phyloP scores from a whole-genome alignment of 2,329 filamentous ascomycete genomes.

The Sporothrix globosa region DNA sequence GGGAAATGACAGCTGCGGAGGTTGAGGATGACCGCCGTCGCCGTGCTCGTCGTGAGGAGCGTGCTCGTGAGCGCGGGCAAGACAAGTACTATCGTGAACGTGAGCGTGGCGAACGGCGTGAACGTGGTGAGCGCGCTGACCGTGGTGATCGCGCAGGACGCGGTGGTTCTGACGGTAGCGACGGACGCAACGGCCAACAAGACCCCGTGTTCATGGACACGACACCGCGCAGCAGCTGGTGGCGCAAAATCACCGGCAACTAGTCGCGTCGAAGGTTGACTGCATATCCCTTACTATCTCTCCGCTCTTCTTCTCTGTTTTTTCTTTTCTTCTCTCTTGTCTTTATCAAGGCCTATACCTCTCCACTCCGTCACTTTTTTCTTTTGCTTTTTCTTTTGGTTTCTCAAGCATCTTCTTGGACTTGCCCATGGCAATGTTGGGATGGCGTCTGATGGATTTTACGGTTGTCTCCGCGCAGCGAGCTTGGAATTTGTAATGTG shows the following conservation, averaged over 20 bases:
- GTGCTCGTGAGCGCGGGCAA: conserved; percentile 35
- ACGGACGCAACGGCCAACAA: conserved; percentile 48
- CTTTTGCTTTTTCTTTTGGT: neutral
- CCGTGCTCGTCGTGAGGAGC: conserved; percentile 41
- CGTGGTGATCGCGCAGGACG: conserved; percentile 37
- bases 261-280: conserved; percentile 15
- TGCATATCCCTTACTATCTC: neutral
- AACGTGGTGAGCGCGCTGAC: conserved; percentile 36
- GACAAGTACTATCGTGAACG: conserved; percentile 26
- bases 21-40: conserved; percentile 41
- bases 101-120: conserved; percentile 32
- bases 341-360: no score
- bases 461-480: conserved; percentile 11
- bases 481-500: conserved; percentile 19
- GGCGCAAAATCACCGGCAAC: conserved; percentile 56
- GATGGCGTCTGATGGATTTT: conserved; percentile 8
- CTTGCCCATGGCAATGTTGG: neutral
- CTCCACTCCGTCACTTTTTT: neutral
- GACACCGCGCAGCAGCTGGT: conserved; percentile 61
- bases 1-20: conserved; percentile 42
- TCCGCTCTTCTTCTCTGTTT: neutral
- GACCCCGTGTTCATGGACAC: conserved; percentile 50
- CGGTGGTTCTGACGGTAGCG: conserved; percentile 42
- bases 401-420: neutral
- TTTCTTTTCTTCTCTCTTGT: neutral